Base-by-base conservation (phyloP, 2,329 filamentous ascomycete genomes). In the Juglanconis sp. region DNA sequence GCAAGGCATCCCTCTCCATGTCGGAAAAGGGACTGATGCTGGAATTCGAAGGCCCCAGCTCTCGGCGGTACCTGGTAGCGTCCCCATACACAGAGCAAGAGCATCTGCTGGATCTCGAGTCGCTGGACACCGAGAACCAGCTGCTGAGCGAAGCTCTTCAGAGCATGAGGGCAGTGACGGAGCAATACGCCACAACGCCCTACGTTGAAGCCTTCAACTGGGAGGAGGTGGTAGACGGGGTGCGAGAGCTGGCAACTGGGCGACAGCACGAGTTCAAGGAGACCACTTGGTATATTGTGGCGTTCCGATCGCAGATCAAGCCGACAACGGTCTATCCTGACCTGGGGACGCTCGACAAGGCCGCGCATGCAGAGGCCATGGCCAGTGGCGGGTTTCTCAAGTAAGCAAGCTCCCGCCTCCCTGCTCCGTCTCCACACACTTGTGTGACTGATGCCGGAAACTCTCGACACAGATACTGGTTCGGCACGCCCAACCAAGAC, bases 151-250 rank as follows among this genome's bases (percentile, higher is more conserved):
- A 85, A 62, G 89, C 92, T 1, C 78, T 96, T 61, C 83, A 84
- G 34, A 76, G 78, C 13, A 79, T 96, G 65, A 79, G 78, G 61
- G 84, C 85, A 42, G 76, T 86, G 17, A 83, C 86, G 2, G 71
- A 79, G 7, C 87, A 92, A 70, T 96, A 96, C 74, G 90, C 92
- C 60, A 92, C 87, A 1, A 86, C 87, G 1, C 78, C 84, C 0
- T 96, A 96, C 73, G 73, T 79, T 3, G 82, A 87, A 2, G 86
- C 86, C 0, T 93, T 96, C 77, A 96, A 96, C 73, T 95, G 91
- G 87, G 63, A 72, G 3, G 76, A 83, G 47, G 80, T 92, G 13
- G 77, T 95, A 10, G 74, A 76, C 4, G 76, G 82, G 36, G 74
- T 95, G 55, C 79, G 76, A 59, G 69, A 76, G 1, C 76, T 92